Base-by-base conservation (phyloP, 1,139 yeast genomes). In the Saccharomyces pastorianus region DNA sequence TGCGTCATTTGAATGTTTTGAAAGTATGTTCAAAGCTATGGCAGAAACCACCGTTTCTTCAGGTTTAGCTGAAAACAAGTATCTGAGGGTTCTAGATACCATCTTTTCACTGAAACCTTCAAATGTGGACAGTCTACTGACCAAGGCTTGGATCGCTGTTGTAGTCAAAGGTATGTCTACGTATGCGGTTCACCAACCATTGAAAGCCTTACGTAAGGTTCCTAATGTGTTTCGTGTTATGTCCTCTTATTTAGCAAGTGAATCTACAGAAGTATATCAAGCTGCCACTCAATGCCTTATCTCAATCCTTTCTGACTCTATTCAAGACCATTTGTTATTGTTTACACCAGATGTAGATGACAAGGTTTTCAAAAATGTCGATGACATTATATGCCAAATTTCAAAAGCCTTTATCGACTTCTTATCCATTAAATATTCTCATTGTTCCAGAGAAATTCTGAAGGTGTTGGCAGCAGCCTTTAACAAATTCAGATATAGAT, bases 121-220 rank as follows among this genome's bases (percentile, higher is more conserved):
- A 1, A 69, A 81, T 28, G 86, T 85, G 62, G 99, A 93, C 66
- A 76, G 84, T 47, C 91, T 89, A 69, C 78, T 93, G 61, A 89
- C 95, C 14, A 96, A 95, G 17, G 81, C 96, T 8, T 93, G 99
- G 99, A 79, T 90, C 51, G 96, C 97, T 0, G 96, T 90, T 27
- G 80, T 93, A 46, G 95, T 97, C 6, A 90, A 89, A 65, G 96
- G 95, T 49, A 76, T 87, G 59, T 82, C 83, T 52, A 79, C 91
- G 6, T 88, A 83, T 66, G 75, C 91, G 14, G 69, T 71, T 17
- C 75, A 85, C 58, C 81, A 85, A 58, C 82, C 90, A 1, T 66
- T 75, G 31, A 72, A 75, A 41, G 84, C 89, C 55, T 67, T 90
- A 49, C 64, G 71, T 25, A 81, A 79, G 60, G 69, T 88, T 20